Evolutionary conservation across 192 early-diverging fungal genomes (phyloP).

Genomic region (Chytriomyces hyalinus): DNA sequence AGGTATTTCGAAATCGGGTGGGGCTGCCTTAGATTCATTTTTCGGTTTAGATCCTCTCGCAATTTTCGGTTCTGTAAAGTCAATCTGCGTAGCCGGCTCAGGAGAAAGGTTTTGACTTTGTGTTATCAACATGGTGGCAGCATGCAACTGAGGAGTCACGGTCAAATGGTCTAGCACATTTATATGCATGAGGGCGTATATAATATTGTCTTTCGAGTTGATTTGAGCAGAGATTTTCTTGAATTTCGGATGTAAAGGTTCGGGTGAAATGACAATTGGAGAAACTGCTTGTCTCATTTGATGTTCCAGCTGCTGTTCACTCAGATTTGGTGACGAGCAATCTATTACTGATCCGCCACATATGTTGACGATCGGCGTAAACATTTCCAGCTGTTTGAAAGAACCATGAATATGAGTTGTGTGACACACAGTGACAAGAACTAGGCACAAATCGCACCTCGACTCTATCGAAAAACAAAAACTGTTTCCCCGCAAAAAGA

Average conservation of each 20-base stretch:
- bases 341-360: slow-evolving; percentile 20
- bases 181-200: slow-evolving; percentile 15
- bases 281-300: background rate
- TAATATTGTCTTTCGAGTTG: slow-evolving; percentile 28
- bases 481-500: slow-evolving; percentile 6
- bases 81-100: background rate
- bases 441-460: background rate
- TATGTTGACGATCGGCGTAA: background rate
- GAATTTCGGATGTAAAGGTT: background rate
- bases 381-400: slow-evolving; percentile 3
- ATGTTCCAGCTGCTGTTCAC: background rate
- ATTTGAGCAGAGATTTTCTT: background rate
- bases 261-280: background rate
- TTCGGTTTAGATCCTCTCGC: background rate
- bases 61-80: background rate
- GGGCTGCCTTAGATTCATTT: background rate
- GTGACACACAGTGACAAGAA: background rate
- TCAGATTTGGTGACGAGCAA: background rate
- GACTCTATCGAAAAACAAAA: slow-evolving; percentile 20
- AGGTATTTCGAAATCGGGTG: background rate
- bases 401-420: background rate
- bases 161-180: background rate
- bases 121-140: background rate
- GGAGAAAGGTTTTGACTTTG: background rate
- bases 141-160: background rate